phyloP scores from a whole-genome alignment of 306 rosid species.

The Malus orientalis region DNA sequence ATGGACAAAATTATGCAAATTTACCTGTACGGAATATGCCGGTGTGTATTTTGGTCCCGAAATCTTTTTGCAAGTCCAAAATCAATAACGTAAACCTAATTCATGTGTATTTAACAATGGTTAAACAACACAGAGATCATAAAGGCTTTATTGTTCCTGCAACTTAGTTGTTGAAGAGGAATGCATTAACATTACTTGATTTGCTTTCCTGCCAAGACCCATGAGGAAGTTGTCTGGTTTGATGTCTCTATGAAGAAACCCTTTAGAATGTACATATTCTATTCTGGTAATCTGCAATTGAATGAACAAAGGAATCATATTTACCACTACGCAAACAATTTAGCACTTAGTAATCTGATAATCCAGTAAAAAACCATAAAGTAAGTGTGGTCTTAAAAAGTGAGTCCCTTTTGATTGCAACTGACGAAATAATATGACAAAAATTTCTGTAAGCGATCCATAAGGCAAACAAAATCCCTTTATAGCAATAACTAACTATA shows the following conservation, averaged over 20 bases:
- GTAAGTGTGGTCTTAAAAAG: neutral
- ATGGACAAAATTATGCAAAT: neutral
- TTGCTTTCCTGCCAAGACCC: conserved; percentile 90
- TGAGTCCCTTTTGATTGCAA: neutral
- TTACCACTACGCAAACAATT: neutral
- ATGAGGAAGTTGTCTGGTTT: conserved; percentile 97
- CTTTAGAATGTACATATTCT: conserved; percentile 60
- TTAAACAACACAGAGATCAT: neutral
- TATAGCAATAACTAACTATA: neutral
- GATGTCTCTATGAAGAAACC: conserved; percentile 81
- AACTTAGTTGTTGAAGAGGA: neutral
- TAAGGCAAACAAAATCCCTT: neutral
- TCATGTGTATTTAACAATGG: neutral
- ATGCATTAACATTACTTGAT: conserved; percentile 50
- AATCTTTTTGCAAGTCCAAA: conserved; percentile 84
- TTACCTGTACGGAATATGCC: conserved; percentile 79
- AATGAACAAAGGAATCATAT: neutral
- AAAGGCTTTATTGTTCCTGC: neutral
- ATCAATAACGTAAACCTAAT: conserved; percentile 71
- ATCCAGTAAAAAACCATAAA: neutral
- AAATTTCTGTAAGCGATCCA: neutral
- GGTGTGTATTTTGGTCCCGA: conserved; percentile 50
- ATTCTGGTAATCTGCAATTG: conserved; percentile 45
- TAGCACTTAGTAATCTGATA: neutral
- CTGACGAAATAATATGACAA: neutral